Base-by-base conservation (phyloP, 352 stramenopile genomes). In the Pythium scleroteichum region DNA sequence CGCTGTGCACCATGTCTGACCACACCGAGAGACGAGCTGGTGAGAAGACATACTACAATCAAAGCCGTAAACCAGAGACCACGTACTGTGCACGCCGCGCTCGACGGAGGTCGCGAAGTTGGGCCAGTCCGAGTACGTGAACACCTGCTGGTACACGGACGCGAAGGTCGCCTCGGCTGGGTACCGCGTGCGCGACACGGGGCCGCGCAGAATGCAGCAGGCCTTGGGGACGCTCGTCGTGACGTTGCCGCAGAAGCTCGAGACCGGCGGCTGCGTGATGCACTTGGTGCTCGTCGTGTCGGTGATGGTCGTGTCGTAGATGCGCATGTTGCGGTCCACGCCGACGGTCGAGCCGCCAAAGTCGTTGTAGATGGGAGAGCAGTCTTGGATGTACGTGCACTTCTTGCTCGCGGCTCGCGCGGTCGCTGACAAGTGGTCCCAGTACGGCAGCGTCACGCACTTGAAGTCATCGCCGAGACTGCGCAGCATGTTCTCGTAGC, bases 401-500 rank as follows among this genome's bases (percentile, higher is more conserved):
- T 51, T 53, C 5, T 35, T 29, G 23, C 17, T 24, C 2, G 32
- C 32, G 8, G 10, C 23, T 3, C 40, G 29, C 1, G 62, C 62
- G 5, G 53, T 56, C 12, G 39, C 47, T 5, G 53, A 47, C 38
- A 69, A 50, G 38, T 71, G 63, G 48, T 76, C 52, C 69, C 69
- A 76, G 46, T 64, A 73, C 14, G 69, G 69, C 9, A 76, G 20
- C 46, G 69, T 76, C 22, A 76, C 27, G n/a, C 42, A 64, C 40
- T 40, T 44, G 47, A 44, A 76, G 5, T 64, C 47, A 20, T 46
- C 24, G 0, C 52, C 56, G 23, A 73, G 69, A 32, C 53, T 66
- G 6, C 69, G 69, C n/a, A 76, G 49, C 69, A 76, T 76, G 51
- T 76, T 76, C 41, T 76, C 69, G 47, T 76, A 76, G 6, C 50